Base-by-base conservation (phyloP, 1,284 basidiomycete species). In the Moesziomyces globuligerus region DNA sequence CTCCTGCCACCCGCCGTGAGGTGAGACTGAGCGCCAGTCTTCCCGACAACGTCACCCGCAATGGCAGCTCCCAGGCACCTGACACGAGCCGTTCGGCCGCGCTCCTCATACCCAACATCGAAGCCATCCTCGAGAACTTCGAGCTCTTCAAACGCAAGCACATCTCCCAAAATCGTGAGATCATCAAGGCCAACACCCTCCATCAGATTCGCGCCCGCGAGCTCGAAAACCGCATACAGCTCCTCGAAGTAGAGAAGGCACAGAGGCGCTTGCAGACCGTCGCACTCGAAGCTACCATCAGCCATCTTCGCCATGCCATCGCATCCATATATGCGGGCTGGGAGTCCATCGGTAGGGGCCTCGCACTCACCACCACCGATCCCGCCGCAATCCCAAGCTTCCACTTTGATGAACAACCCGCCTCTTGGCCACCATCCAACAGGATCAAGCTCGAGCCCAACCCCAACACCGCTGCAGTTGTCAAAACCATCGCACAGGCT, bases 61-160 rank as follows among this genome's bases (percentile, higher is more conserved):
- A 42, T 54, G 53, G 24, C 40, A 7, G 20, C 24, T 38, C 40
- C n/a, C 60, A 48, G 23, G n/a, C 58, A 28, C 23, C 57, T 23
- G 59, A 67, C n/a, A 11, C 72, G 17, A 64, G 51, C 39, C 54
- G 73, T 41, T 56, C 66, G 26, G 53, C 58, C 11, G 43, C 25
- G 34, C 29, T 56, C 40, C 24, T 75, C 58, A 29, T 65, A 13
- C 58, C 72, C 42, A 74, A 73, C 47, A 59, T 80, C 40, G 78
- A 79, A 18, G 57, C 75, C 54, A 77, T 80, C 53, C 66, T 80
- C 18, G 75, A 76, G 8, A 72, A 80, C 49, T 78, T 80, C 53
- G 77, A 80, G 51, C 78, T 54, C 18, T 62, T 78, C 57, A 77
- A 75, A 42, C 77, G 79, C 18, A 81, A 81, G 57, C 79, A 81